Evolutionary conservation across 495 filamentous ascomycete species (phyloP), one percentile per base, ranked within the genome.

Genomic region (Penicillium taxi): DNA sequence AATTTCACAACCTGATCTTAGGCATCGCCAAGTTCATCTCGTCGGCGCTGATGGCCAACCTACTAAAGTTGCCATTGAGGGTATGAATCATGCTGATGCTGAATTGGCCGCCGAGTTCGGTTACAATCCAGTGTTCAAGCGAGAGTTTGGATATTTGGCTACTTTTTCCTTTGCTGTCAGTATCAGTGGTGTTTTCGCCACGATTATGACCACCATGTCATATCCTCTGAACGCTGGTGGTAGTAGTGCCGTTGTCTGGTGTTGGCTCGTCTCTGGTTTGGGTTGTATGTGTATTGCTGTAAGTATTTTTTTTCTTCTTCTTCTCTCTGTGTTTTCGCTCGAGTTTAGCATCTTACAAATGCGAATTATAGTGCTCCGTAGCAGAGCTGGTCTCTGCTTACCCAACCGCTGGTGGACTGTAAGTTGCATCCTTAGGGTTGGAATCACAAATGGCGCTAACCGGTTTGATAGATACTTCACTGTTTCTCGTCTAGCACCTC

Each of bases 131-230:
- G 75, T 80, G 18, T 78, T 78, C 61, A 77, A 77, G 56, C 62
- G 76, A 35, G 74, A 82, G 43, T 82, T 82, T 49, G 72, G 73
- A 15, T 73, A 67, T 33, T 66, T 78, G 31, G 74, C 76, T 2
- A 70, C 67, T 42, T 75, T 81, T 59, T 80, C 75, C 13, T 81
- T 81, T 40, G 76, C 78, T 21, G 68, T 82, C 56, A 72, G 66
- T 47, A 76, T 81, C 47, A 69, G 63, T 26, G 76, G 76, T 13
- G 59, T 80, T 9, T 81, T 78, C 45, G 58, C 74, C 13, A 77
- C 73, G 3, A 64, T 78, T 42, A 70, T 74, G 52, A 79, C 76
- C 1, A 80, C 77, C 23, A 72, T 78, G 57, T 61, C 61, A 6
- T 80, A 77, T 48, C 75, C 75, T 1, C 64, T 80, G 19, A 55